Percentiles rank a stretch among this genome's conserved stretches.
Evolutionary conservation across 2,329 filamentous ascomycete species (phyloP).

Genomic region (Plectosphaerella sp.): DNA sequence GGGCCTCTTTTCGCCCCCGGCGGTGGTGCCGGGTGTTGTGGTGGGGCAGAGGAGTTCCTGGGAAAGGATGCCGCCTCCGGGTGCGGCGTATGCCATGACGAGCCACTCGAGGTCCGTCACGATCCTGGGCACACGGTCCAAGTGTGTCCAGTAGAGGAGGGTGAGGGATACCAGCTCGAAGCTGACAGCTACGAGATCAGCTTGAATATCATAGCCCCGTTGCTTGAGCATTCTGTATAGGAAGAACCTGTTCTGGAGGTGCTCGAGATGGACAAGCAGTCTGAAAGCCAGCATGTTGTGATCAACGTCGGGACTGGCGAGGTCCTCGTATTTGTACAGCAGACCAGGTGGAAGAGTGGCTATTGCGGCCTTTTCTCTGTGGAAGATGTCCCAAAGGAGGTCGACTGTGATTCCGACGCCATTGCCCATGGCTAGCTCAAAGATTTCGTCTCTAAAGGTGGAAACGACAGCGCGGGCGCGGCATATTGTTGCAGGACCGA

Average conservation of each 20-base stretch:
- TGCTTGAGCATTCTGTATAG: conserved; percentile 52
- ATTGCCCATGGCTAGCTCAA: conserved; percentile 50
- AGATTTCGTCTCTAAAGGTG: conserved; percentile 51
- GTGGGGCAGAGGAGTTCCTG: conserved; percentile 36
- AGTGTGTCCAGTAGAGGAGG: conserved; percentile 43
- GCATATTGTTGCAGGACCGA: conserved; percentile 38
- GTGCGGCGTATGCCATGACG: conserved; percentile 46
- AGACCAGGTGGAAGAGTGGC: conserved; percentile 31
- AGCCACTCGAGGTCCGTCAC: conserved; percentile 45
- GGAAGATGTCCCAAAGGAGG: conserved; percentile 23
- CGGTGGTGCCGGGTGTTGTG: conserved; percentile 22
- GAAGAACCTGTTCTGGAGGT: conserved; percentile 55
- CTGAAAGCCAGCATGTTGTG: conserved; percentile 32
- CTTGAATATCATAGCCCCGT: conserved; percentile 27
- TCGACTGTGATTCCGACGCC: conserved; percentile 9
- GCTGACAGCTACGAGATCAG: conserved; percentile 37
- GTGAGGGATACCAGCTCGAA: conserved; percentile 43
- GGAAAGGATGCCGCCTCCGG: conserved; percentile 44
- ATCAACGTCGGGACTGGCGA: conserved; percentile 25
- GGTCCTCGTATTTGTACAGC: conserved; percentile 29
- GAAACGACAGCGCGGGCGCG: conserved; percentile 43
- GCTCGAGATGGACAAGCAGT: conserved; percentile 42
- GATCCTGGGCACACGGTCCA: conserved; percentile 36
- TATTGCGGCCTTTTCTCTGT: conserved; percentile 23
- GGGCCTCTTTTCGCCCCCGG: conserved; percentile 15